phyloP scores from a whole-genome alignment of 352 stramenopile species.

The Phytophthora cactorum region DNA sequence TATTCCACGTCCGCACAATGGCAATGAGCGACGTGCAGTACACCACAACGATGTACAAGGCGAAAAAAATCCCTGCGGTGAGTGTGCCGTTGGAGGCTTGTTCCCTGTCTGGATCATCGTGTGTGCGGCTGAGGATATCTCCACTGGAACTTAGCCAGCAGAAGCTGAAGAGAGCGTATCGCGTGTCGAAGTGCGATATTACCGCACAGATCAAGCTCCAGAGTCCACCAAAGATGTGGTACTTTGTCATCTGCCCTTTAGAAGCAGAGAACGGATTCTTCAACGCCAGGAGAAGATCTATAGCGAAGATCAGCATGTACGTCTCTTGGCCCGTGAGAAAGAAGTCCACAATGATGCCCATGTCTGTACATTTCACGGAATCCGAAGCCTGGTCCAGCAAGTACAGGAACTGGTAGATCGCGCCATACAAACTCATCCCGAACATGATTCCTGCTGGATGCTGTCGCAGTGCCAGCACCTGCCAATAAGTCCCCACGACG shows the following conservation, averaged over 20 bases:
- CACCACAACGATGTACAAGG: slow-evolving; percentile 81
- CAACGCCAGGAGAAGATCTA: slow-evolving; percentile 80
- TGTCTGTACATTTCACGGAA: slow-evolving; percentile 60
- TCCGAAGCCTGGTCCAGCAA: slow-evolving; percentile 56
- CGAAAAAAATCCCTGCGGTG: slow-evolving; percentile 78
- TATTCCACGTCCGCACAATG: slow-evolving; percentile 82
- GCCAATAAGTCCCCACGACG: slow-evolving; percentile 76
- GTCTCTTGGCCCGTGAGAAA: slow-evolving; percentile 87
- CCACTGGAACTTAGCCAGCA: slow-evolving; percentile 77
- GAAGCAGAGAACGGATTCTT: slow-evolving; percentile 89
- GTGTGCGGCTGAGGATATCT: slow-evolving; percentile 39
- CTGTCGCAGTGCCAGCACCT: slow-evolving; percentile 69
- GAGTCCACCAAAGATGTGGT: slow-evolving; percentile 73
- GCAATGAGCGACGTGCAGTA: slow-evolving; percentile 83
- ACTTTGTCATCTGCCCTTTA: slow-evolving; percentile 83
- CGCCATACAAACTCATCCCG: slow-evolving; percentile 85
- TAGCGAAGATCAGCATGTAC: slow-evolving; percentile 91
- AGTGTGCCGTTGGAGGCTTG: slow-evolving; percentile 46
- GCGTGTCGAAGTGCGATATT: slow-evolving; percentile 80
- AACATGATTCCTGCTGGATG: slow-evolving; percentile 89
- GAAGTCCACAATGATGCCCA: slow-evolving; percentile 78
- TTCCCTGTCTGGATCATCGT: not conserved
- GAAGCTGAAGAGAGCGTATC: slow-evolving; percentile 82
- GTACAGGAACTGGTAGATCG: slow-evolving; percentile 85
- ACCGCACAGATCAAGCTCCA: slow-evolving; percentile 74